Evolutionary conservation across 2,329 filamentous ascomycete genomes (phyloP), one percentile per base, ranked within the genome.

Genomic region (Fusarium xyrophilum): DNA sequence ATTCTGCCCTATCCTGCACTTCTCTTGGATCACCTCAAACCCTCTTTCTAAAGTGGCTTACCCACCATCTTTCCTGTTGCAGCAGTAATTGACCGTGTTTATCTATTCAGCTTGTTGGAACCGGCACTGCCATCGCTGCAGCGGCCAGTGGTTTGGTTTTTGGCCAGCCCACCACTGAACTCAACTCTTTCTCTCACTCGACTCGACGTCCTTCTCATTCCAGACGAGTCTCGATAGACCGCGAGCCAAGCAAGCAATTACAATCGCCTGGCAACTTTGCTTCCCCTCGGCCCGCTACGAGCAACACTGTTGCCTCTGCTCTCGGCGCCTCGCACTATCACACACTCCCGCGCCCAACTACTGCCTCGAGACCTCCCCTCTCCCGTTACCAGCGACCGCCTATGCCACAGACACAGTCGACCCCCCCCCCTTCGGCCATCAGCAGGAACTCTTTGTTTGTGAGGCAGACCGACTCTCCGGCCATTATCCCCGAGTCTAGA

Each of bases 101-200:
- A 62, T 65, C 57, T 67, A 47, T 54, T 55, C 63, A 89, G 86
- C 85, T 89, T 73, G 84, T 88, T 79, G 86, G 86, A 78, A 84
- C 86, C 71, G 85, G 86, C 77, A 86, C 86, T 79, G 86, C 85
- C 69, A 84, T 88, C 76, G 86, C 86, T 79, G 85, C 86, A 74
- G 86, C 86, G 71, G 82, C 85, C 77, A 83, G 82, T 71, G 86
- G 86, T 71, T 79, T 89, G 66, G 85, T 85, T 69, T 88, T 89
- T 77, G 86, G 85, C 70, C 85, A 88, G 76, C 79, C 83, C 44
- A 74, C 83, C 44, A 75, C 78, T 70, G 83, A 86, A 70, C 73
- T 79, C 65, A 77, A 75, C 44, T 74, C 71, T 40, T 74, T 77
- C 54, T 54, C 74, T 52, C 69, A 75, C 58, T 62, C 72, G 58